Percentiles rank a stretch among this genome's conserved stretches.
Conservation (phyloP, 148 eudicot genomes). For the Diospyros kaki region DNA sequence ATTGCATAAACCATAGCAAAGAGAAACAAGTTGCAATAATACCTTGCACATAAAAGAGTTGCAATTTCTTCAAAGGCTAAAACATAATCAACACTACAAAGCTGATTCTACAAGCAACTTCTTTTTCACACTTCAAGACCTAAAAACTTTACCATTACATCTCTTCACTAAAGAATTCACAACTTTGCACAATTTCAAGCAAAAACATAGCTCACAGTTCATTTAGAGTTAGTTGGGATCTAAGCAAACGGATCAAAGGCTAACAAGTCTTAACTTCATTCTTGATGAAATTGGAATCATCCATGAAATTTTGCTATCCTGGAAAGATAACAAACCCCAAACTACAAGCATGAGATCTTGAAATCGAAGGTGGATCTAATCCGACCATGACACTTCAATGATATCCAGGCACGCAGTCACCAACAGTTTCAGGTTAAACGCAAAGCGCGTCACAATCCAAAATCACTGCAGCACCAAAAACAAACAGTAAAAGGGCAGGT, state of each 20-base stretch:
- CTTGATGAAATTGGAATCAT: too few species aligned
- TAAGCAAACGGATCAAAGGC: neutral
- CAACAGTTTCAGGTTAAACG: too few species aligned
- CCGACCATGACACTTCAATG: too few species aligned
- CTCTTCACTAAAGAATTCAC: neutral
- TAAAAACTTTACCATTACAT: neutral
- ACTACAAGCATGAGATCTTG: too few species aligned
- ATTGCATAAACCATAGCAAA: neutral
- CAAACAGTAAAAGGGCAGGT: neutral
- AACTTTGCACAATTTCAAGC: conserved; percentile 2
- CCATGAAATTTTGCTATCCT: too few species aligned
- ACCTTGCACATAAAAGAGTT: neutral
- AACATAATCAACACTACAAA: neutral
- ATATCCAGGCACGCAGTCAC: too few species aligned
- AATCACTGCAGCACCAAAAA: neutral
- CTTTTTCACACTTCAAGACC: neutral
- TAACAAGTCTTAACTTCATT: neutral
- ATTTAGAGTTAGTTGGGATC: neutral
- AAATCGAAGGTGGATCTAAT: too few species aligned
- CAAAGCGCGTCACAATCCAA: too few species aligned
- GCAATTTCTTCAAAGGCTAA: neutral
- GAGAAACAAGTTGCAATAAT: neutral
- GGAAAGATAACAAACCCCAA: too few species aligned
- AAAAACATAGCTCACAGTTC: neutral
- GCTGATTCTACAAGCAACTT: conserved; percentile 3